These are phyloP conservation scores for Blastocladiella britannica DNA, from an alignment of 192 early-diverging fungal genomes.

Conservation along the genomic window DNA sequence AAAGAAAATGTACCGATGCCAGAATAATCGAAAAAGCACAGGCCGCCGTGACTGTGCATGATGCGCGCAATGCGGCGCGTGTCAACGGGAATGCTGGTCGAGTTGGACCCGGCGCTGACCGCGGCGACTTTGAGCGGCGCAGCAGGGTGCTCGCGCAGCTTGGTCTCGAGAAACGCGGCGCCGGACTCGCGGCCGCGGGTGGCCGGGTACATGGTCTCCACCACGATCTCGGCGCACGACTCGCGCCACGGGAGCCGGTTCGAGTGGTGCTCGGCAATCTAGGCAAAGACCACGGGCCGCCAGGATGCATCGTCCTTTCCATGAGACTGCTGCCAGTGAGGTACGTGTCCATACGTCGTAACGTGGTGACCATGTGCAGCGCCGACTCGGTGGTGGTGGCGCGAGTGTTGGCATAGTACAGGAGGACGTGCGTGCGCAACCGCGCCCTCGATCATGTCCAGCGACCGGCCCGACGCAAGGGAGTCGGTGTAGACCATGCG, in stretches of 20 bases:
- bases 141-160: neutral
- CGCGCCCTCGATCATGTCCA: constrained; percentile 4
- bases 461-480: constrained; percentile 8
- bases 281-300: constrained; percentile 17
- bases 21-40: constrained; percentile 8
- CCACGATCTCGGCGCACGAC: constrained; percentile 15
- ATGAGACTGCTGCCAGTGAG: too few relatives aligned
- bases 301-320: too few relatives aligned
- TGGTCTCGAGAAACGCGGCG: constrained; percentile 9
- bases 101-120: constrained; percentile 19
- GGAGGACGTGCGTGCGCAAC: constrained; percentile 5
- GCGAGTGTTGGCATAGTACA: constrained; percentile 11
- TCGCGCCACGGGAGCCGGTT: constrained; percentile 21
- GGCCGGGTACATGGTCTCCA: constrained; percentile 11
- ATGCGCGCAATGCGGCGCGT: constrained; percentile 3
- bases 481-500: constrained; percentile 7
- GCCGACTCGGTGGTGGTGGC: constrained; percentile 6
- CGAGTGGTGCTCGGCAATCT: constrained; percentile 23
- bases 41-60: constrained; percentile 6
- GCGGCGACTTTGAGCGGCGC: constrained; percentile 10
- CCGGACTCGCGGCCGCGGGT: constrained; percentile 5
- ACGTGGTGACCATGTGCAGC: neutral
- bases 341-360: too few relatives aligned
- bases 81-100: constrained; percentile 12
- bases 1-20: constrained; percentile 11